Evolutionary conservation across 2,329 filamentous ascomycete species (phyloP).

Genomic region (Colletotrichum cuscutae): DNA sequence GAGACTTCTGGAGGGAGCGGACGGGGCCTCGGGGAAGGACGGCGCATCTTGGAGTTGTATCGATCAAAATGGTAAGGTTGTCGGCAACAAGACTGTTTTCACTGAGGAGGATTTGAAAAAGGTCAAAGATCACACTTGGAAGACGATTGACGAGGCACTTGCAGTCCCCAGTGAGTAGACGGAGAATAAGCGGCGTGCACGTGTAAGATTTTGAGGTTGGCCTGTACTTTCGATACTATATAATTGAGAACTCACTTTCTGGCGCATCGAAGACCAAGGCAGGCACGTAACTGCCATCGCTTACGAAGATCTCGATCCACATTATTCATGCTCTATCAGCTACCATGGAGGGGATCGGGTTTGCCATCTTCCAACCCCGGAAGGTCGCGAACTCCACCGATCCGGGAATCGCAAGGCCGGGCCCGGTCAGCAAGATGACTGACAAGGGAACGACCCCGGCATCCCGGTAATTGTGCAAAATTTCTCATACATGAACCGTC

Average conservation of each 20-base stretch:
- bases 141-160: constrained; percentile 37
- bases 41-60: constrained; percentile 42
- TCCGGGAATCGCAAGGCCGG: neutral
- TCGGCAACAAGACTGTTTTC: constrained; percentile 43
- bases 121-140: constrained; percentile 46
- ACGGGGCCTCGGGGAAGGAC: constrained; percentile 34
- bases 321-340: too few relatives aligned
- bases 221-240: neutral
- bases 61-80: constrained; percentile 41
- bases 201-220: neutral
- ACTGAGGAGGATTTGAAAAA: constrained; percentile 41
- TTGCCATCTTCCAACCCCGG: neutral
- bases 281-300: too few relatives aligned
- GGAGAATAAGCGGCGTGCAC: neutral
- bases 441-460: neutral
- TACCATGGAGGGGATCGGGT: neutral
- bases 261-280: too few relatives aligned
- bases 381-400: neutral
- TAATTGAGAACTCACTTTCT: neutral
- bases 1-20: constrained; percentile 39
- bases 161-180: neutral
- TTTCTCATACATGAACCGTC: neutral
- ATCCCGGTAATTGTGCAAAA: neutral
- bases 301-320: too few relatives aligned
- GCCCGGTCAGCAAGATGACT: neutral